Base-by-base conservation (phyloP, 345 rosid species). In the Brassica juncea region DNA sequence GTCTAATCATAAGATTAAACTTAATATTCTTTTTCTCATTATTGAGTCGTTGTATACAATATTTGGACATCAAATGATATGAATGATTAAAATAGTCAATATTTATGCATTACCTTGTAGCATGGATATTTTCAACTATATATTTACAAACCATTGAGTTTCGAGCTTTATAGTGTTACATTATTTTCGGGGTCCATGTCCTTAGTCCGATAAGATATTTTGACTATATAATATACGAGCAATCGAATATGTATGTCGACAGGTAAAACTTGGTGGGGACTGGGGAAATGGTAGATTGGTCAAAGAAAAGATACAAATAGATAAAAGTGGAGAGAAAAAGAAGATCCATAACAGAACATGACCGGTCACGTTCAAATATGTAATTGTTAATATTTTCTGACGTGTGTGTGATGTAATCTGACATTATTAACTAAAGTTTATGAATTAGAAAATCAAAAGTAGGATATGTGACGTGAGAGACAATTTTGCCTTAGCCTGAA, bases 401-500 rank as follows among this genome's bases (percentile, higher is more conserved):
- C 82, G 73, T 78, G 68, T 64, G 14, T 71, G 14, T 72, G 68
- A 78, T 44, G 68, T 19, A 19, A 19, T 31, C 72, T 16, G 30
- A 58, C 68, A 54, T 6, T 52, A 72, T 57, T 39, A 31, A 35
- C 37, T 31, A 62, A 72, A 25, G 10, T 47, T 14, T 8, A 54
- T 6, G 10, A 3, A 64, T 8, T 14, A 64, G 9, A 65, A 5
- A 62, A 65, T 0, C 0, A 21, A 28, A 68, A 31, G 34, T 73
- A 14, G 52, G 58, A 79, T 66, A 67, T 47, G 35, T 66, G 72
- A 72, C 44, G 73, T 61, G 42, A 44, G 63, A 62, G 25, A 71
- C 67, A 39, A 47, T 14, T 32, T 73, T 79, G 78, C 74, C 82
- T 79, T 79, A 60, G 77, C 77, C 74, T 73, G 34, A 73, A 79